Evolutionary conservation across 2,329 filamentous ascomycete genomes (phyloP), one percentile per base, ranked within the genome.

Genomic region (Juglanconis sp.): DNA sequence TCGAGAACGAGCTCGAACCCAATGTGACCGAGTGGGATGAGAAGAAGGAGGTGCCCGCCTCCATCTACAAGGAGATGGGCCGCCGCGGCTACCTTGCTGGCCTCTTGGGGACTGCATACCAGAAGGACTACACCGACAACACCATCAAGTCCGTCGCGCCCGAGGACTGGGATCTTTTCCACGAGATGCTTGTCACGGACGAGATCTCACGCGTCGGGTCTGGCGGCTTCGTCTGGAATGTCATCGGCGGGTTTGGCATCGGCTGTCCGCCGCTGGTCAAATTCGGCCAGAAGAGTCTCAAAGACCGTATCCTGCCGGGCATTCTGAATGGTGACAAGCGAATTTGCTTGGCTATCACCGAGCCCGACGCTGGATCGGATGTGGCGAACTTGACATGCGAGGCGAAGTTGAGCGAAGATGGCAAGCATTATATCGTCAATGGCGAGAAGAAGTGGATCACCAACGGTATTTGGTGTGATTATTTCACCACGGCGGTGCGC

Each of bases 401-500:
- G 81, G 95, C 95, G 32, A 96, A 96, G 82, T 84, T 98, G 60
- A 91, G 85, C 65, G 90, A 95, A 68, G 95, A 99, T 70, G 95
- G 95, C 71, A 98, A 98, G 82, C 92, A 98, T 79, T 99, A 96
- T 78, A 98, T 98, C 68, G 95, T 99, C 77, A 99, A 98, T 72
- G 95, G 95, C 58, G 94, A 97, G 86, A 98, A 99, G 89, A 99
- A 99, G 80, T 98, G 95, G 94, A 98, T 98, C 76, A 98, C 94
- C 70, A 99, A 99, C 77, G 95, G 95, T 71, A 86, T 97, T 70
- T 97, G 92, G 92, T 86, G 83, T 64, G 95, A 99, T 76, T 99
- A 98, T 81, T 98, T 98, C 81, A 98, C 95, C 58, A 96, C 91
- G 13, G 95, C 94, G 32, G 95, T 99, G 44, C 89, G 95, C 63